phyloP scores from a whole-genome alignment of 2,329 filamentous ascomycete species.

The Claviceps paspali region DNA sequence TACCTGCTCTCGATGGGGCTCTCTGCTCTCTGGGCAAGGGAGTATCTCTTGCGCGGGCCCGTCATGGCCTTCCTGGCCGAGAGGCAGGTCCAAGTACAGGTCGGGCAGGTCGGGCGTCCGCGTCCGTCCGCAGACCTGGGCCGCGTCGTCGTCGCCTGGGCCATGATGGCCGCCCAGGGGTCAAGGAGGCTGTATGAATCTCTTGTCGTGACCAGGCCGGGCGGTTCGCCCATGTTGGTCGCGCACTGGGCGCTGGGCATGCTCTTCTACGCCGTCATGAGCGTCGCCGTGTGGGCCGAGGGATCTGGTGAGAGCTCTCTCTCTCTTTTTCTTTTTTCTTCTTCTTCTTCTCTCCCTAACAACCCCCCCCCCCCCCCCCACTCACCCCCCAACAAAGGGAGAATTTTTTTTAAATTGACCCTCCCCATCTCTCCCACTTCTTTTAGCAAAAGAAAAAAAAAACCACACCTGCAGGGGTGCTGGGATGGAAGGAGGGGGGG shows the following conservation, averaged over 20 bases:
- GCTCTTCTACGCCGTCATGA: conserved; percentile 59
- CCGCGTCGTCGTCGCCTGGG: conserved; percentile 52
- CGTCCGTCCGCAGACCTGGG: conserved; percentile 33
- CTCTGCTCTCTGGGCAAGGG: conserved; percentile 59
- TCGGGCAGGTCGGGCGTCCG: background rate
- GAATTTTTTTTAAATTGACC: too few species aligned
- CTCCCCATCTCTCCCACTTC: too few species aligned
- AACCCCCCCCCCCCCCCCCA: too few species aligned
- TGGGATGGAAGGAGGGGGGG: too few species aligned
- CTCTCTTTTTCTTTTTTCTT: background rate
- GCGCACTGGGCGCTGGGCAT: conserved; percentile 70
- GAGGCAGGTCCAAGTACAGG: conserved; percentile 17
- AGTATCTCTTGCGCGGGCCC: conserved; percentile 40
- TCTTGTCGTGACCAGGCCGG: conserved; percentile 43
- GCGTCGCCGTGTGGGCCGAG: conserved; percentile 72
- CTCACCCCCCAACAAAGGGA: too few species aligned
- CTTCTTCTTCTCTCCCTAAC: too few species aligned
- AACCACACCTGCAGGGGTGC: too few species aligned
- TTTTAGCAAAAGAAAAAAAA: too few species aligned
- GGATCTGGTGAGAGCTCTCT: conserved; percentile 50
- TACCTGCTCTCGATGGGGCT: conserved; percentile 57
- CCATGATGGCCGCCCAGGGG: conserved; percentile 63
- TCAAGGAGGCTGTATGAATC: conserved; percentile 64
- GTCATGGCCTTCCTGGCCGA: conserved; percentile 33
- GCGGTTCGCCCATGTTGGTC: conserved; percentile 65